Percentiles rank a stretch among this genome's conserved stretches.
Conservation (phyloP, 2,329 filamentous ascomycete genomes). For the Pseudogymnoascus sp. region DNA sequence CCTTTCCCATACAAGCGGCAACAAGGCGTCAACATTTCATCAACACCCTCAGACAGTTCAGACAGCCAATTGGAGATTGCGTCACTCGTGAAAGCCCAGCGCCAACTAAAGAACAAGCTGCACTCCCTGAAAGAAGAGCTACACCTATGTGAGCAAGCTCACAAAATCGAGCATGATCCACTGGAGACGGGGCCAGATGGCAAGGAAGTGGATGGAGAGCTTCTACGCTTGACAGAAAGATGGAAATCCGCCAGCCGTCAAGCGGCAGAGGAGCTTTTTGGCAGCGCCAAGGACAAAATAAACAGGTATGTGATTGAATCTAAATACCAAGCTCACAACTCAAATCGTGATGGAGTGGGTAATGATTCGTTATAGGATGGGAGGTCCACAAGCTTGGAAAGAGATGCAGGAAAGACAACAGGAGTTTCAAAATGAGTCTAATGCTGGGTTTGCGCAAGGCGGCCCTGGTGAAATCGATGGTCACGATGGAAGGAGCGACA, state of each 20-base stretch:
- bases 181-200: constrained; percentile 12
- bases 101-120: constrained; percentile 28
- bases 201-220: constrained; percentile 40
- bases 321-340: background rate
- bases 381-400: constrained; percentile 52
- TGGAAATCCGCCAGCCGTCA: constrained; percentile 55
- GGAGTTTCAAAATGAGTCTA: constrained; percentile 26
- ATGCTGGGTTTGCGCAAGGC: constrained; percentile 30
- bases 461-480: constrained; percentile 27
- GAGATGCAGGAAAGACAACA: constrained; percentile 37
- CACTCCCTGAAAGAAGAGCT: constrained; percentile 33
- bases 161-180: constrained; percentile 37
- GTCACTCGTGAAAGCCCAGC: constrained; percentile 25
- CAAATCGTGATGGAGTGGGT: background rate
- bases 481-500: constrained; percentile 30
- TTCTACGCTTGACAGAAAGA: constrained; percentile 48
- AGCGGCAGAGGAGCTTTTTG: constrained; percentile 63
- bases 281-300: constrained; percentile 50
- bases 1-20: background rate
- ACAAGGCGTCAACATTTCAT: background rate
- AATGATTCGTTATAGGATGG: constrained; percentile 37
- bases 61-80: constrained; percentile 21
- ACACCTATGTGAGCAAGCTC: constrained; percentile 45
- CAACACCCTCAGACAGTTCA: background rate
- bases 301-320: constrained; percentile 33